phyloP scores from a whole-genome alignment of 2,329 filamentous ascomycete genomes.

The Colletotrichum higginsianum region DNA sequence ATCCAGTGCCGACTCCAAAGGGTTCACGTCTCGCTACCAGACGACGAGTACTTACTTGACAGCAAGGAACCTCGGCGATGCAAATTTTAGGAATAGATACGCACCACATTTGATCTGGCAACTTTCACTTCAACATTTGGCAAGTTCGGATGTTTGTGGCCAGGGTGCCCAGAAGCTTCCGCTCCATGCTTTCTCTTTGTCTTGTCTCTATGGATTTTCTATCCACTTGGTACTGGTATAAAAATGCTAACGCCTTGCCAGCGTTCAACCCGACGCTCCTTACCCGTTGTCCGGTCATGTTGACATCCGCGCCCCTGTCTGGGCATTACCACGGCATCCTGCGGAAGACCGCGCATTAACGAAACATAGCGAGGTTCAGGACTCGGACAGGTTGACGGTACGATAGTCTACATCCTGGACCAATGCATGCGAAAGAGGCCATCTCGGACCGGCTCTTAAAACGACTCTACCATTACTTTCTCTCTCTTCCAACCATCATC shows the following conservation, averaged over 20 bases:
- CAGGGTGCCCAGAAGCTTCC: constrained; percentile 31
- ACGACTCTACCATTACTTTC: constrained; percentile 16
- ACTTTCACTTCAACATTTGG: background rate
- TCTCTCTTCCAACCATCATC: background rate
- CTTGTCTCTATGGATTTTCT: constrained; percentile 30
- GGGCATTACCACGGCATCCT: constrained; percentile 10
- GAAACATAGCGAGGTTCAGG: constrained; percentile 9
- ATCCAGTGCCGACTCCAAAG: background rate
- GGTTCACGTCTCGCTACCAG: background rate
- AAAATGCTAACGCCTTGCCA: constrained; percentile 39
- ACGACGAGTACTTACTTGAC: background rate
- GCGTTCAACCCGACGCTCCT: constrained; percentile 11
- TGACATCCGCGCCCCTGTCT: constrained; percentile 5
- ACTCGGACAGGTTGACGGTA: background rate
- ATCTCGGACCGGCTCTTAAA: constrained; percentile 22
- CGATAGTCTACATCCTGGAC: background rate
- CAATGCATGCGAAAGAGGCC: constrained; percentile 24
- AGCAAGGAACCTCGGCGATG: background rate
- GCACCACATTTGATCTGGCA: background rate
- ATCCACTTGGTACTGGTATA: constrained; percentile 18
- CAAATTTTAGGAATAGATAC: background rate
- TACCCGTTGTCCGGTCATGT: background rate
- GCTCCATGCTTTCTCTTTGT: constrained; percentile 30
- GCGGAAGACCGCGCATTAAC: constrained; percentile 22
- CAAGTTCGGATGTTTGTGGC: background rate